These are phyloP conservation scores for Croton laevigatus DNA, from an alignment of 441 rosid genomes.

Conservation along the genomic window DNA sequence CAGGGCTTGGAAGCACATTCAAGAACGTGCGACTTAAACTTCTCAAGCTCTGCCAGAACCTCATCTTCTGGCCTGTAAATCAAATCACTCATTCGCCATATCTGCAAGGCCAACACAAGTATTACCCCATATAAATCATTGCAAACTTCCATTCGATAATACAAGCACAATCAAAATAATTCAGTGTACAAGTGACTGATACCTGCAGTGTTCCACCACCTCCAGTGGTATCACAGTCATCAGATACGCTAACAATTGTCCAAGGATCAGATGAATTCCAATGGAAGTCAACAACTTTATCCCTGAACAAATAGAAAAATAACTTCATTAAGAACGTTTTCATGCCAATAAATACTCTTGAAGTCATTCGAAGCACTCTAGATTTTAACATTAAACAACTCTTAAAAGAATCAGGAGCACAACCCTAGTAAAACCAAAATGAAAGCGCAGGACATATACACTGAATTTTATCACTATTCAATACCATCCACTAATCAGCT, in stretches of 20 bases:
- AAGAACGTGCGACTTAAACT: slow-evolving; percentile 85
- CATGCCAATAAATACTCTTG: background rate
- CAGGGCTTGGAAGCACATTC: slow-evolving; percentile 59
- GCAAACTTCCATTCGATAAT: background rate
- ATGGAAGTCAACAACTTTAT: slow-evolving; percentile 96
- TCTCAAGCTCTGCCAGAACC: slow-evolving; percentile 86
- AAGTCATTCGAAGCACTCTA: slow-evolving; percentile 1
- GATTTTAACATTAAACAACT: background rate
- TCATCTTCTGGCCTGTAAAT: slow-evolving; percentile 94
- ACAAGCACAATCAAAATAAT: background rate
- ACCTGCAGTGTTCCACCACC: slow-evolving; percentile 99
- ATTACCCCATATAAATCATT: background rate
- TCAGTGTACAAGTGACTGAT: slow-evolving; percentile 1
- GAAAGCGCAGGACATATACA: background rate
- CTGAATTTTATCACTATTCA: background rate
- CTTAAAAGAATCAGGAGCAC: background rate
- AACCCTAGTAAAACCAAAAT: background rate
- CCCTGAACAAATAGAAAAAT: slow-evolving; percentile 45
- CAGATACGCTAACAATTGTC: slow-evolving; percentile 97
- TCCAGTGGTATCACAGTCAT: slow-evolving; percentile 91
- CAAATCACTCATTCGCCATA: slow-evolving; percentile 98
- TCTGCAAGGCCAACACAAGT: slow-evolving; percentile 38
- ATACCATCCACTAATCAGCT: background rate
- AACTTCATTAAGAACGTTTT: background rate
- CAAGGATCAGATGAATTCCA: slow-evolving; percentile 93